These are phyloP conservation scores for Blastocystis sp. DNA, from an alignment of 352 stramenopile species.

Conservation along the genomic window DNA sequence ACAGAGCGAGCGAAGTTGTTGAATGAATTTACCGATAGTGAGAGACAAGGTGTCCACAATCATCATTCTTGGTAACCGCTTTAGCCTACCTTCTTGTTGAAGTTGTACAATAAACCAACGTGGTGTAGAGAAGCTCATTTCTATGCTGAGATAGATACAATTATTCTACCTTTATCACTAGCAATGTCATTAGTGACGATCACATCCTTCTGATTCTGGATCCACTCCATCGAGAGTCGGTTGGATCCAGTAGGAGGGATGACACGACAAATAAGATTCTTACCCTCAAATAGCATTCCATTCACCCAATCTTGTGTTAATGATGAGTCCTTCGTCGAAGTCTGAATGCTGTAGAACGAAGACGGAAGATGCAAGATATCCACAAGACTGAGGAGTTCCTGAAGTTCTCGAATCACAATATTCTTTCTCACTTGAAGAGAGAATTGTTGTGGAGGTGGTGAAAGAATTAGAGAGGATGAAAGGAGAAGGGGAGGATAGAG, in stretches of 20 bases:
- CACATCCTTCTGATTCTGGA: background rate
- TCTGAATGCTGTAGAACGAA: background rate
- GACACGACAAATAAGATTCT: slow-evolving; percentile 26
- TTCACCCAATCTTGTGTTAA: slow-evolving; percentile 26
- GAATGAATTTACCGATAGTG: background rate
- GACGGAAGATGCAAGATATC: background rate
- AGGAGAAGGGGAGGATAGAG: slow-evolving; percentile 27
- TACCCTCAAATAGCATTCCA: slow-evolving; percentile 3
- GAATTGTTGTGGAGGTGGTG: background rate
- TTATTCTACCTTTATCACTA: too few relatives aligned
- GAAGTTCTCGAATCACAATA: background rate
- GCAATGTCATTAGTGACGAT: too few relatives aligned
- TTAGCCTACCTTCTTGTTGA: background rate
- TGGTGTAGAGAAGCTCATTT: background rate
- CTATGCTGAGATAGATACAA: background rate
- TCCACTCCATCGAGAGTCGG: background rate
- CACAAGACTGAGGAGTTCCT: background rate
- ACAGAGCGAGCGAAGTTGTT: background rate
- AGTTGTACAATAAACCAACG: slow-evolving; percentile 1
- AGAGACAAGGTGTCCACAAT: background rate
- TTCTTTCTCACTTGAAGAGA: background rate
- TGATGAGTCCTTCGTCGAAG: background rate
- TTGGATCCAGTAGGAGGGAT: background rate
- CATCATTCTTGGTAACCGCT: background rate
- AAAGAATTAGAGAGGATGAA: background rate